Evolutionary conservation across 352 stramenopile genomes (phyloP), one percentile per base, ranked within the genome.

Genomic region (Phytophthora chlamydospora): DNA sequence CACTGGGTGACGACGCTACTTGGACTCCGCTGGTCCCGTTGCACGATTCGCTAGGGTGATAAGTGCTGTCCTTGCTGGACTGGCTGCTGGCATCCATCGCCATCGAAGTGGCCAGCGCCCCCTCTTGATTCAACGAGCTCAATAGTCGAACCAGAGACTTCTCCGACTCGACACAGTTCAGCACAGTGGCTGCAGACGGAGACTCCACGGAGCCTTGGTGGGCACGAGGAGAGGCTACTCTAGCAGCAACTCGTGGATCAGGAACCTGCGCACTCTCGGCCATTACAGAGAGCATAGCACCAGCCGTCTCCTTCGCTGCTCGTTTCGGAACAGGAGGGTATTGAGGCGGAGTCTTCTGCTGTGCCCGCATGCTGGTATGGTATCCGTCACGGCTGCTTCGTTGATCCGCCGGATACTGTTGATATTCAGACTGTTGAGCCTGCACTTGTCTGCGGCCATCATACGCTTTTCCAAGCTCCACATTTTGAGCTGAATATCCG

Each of bases 161-260:
- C 44, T 89, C 78, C 38, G 83, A 91, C 48, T 89, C 78, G 4
- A 63, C 68, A 42, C 80, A 91, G 62, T 89, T 88, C 47, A 91
- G 40, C 32, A 89, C 76, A 38, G 80, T 76, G 0, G 69, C 62
- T 1, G 80, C 80, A 11, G 82, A 82, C 6, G 82, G 80, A 0
- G 80, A 91, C 9, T 82, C 53, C n/a, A 35, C 31, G 12, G 43
- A 60, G 39, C 57, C 42, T 58, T 61, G 57, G 14, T 57, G 52
- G 42, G 56, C 48, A 24, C 14, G 40, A 39, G 49, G 54, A 11
- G 57, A 42, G 4, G 42, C 41, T 7, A 39, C 34, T 53, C 50
- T 42, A 47, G 44, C 46, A 35, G 46, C 50, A 49, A 42, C 35
- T 24, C 53, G 43, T 29, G 48, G 16, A 33, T 61, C 50, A 31